phyloP scores from a whole-genome alignment of 805 yeast genomes.

The Nakazawaea siamensis region DNA sequence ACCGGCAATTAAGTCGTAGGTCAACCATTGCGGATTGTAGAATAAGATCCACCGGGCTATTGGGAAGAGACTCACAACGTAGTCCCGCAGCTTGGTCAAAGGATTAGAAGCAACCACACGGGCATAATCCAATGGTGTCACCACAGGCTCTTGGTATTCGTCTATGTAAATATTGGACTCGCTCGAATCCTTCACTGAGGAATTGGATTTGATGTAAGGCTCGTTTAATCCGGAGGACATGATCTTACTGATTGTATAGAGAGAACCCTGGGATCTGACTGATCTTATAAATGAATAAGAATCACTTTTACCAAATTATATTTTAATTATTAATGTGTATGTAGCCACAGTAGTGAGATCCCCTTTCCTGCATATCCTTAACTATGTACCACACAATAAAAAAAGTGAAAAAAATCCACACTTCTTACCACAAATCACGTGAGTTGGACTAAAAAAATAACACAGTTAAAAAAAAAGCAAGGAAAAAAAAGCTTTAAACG shows the following conservation, averaged over 20 bases:
- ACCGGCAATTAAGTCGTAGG: slow-evolving; percentile 84
- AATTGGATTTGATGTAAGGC: no score
- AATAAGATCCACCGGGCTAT: slow-evolving; percentile 77
- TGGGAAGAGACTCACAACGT: slow-evolving; percentile 66
- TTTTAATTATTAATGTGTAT: no score
- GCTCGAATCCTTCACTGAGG: no score
- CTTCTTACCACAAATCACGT: neutral
- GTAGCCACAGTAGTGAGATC: no score
- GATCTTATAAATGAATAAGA: no score
- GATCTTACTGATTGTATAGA: no score
- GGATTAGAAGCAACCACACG: slow-evolving; percentile 29
- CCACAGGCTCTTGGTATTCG: slow-evolving; percentile 18
- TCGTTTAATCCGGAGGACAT: no score
- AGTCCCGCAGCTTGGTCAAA: slow-evolving; percentile 28
- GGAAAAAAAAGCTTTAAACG: no score
- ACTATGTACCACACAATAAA: neutral
- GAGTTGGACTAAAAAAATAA: neutral
- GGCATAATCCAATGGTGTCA: slow-evolving; percentile 20
- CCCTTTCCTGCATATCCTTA: neutral
- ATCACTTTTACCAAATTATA: no score
- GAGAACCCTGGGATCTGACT: no score
- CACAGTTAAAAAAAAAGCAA: no score
- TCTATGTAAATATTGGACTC: neutral
- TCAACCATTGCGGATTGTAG: slow-evolving; percentile 73
- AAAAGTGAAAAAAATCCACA: neutral